phyloP scores from a whole-genome alignment of 305 asterid genomes.

The Plantago coronopus region DNA sequence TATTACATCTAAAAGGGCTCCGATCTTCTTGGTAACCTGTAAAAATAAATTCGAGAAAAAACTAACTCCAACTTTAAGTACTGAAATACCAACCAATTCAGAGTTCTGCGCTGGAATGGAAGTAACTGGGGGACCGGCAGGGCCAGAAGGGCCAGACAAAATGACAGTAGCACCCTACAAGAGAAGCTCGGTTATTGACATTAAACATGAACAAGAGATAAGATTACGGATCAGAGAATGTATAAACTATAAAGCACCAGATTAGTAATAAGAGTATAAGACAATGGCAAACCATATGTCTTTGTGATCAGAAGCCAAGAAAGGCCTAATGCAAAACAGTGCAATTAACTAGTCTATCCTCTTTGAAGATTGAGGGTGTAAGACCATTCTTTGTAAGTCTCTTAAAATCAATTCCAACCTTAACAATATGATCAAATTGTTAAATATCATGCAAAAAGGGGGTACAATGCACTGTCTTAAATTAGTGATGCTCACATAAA shows the following conservation, averaged over 20 bases:
- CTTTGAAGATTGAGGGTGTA: background rate
- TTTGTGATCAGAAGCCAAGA: background rate
- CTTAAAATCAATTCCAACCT: too few species aligned
- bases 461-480: too few species aligned
- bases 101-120: conserved; percentile 82
- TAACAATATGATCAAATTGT: too few species aligned
- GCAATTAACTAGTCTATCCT: background rate
- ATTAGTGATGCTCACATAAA: too few species aligned
- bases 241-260: conserved; percentile 10
- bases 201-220: conserved; percentile 15
- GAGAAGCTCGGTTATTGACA: conserved; percentile 23
- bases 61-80: conserved; percentile 18
- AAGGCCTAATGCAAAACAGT: background rate
- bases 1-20: conserved; percentile 15
- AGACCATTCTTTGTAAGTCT: too few species aligned
- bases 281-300: background rate
- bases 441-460: too few species aligned
- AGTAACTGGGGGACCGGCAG: conserved; percentile 90
- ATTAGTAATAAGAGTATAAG: conserved; percentile 2
- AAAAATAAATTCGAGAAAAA: conserved; percentile 5
- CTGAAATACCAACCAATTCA: conserved; percentile 66
- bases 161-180: conserved; percentile 89
- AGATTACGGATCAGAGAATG: background rate
- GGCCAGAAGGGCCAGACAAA: conserved; percentile 92
- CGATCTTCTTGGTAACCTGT: background rate